These are phyloP conservation scores for Phytophthora aleatoria DNA, from an alignment of 352 stramenopile genomes.

Conservation along the genomic window DNA sequence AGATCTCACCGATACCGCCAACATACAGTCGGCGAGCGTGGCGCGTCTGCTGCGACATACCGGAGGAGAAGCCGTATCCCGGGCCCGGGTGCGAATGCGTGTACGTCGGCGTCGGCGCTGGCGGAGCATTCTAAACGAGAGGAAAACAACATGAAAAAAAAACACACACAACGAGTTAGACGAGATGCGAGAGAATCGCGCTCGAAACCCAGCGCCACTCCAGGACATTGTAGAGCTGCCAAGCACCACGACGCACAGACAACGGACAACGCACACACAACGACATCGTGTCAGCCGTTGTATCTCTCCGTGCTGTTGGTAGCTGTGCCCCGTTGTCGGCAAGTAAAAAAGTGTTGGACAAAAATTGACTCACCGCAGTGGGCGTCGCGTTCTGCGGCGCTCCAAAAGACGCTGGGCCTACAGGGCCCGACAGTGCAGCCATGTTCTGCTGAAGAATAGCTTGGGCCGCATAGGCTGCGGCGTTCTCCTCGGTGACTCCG, in stretches of 20 bases:
- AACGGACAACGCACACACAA: conserved; percentile 60
- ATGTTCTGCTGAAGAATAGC: conserved; percentile 88
- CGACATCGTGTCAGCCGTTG: conserved; percentile 52
- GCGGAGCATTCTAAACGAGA: conserved; percentile 27
- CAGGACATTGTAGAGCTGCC: conserved; percentile 28
- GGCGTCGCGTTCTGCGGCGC: conserved; percentile 31
- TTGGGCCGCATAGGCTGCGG: conserved; percentile 81
- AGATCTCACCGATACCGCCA: conserved; percentile 89
- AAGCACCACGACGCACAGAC: conserved; percentile 43
- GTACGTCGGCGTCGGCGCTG: conserved; percentile 20
- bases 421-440: conserved; percentile 61
- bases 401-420: conserved; percentile 70
- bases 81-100: conserved; percentile 30
- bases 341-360: neutral
- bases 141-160: conserved; percentile 21
- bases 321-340: conserved; percentile 13
- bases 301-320: conserved; percentile 35
- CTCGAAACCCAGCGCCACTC: conserved; percentile 26
- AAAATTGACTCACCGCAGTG: conserved; percentile 30
- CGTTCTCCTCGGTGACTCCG: conserved; percentile 84
- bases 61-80: conserved; percentile 28
- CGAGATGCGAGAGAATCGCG: conserved; percentile 22
- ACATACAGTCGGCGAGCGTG: conserved; percentile 97
- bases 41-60: conserved; percentile 92
- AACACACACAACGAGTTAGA: conserved; percentile 38